Base-by-base conservation (phyloP, 495 filamentous ascomycete genomes). In the Podospora australis region DNA sequence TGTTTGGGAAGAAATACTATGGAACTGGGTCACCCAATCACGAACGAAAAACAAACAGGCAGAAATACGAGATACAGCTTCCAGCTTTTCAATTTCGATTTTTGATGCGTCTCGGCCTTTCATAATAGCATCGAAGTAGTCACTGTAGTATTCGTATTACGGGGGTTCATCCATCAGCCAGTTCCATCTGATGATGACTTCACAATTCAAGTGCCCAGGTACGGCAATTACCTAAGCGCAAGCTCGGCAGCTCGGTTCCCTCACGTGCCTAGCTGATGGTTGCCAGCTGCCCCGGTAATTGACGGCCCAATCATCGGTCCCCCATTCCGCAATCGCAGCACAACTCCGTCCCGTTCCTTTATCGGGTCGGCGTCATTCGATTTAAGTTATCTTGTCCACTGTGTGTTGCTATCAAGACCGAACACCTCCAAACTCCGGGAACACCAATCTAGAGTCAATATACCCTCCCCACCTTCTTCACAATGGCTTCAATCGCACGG, bases 401-500 rank as follows among this genome's bases (percentile, higher is more conserved):
- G 30, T 34, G 30, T 34, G 30, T 34, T 10, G 14, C 32, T n/a
- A 36, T n/a, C n/a, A n/a, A n/a, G n/a, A n/a, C n/a, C n/a, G n/a
- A n/a, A n/a, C n/a, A n/a, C n/a, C 28, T 20, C 32, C 13, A 25
- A 20, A 10, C 36, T 20, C 24, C 25, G 4, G 21, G 28, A 34
- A n/a, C n/a, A n/a, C n/a, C n/a, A n/a, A n/a, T n/a, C n/a, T n/a
- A n/a, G n/a, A n/a, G n/a, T n/a, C n/a, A n/a, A 24, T 17, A 44
- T 40, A 49, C 8, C 28, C 42, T 38, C 41, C 39, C 34, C 32
- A 17, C 19, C 23, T 47, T 35, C 25, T 38, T 48, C 41, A 54
- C 42, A 54, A 75, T 75, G 72, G 70, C 71, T 44, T 72, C 72
- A 64, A 72, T 75, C 61, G 66, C 68, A 39, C 64, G 70, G 59